Conservation (phyloP, 2,329 filamentous ascomycete genomes). For the Cadophora sp. region DNA sequence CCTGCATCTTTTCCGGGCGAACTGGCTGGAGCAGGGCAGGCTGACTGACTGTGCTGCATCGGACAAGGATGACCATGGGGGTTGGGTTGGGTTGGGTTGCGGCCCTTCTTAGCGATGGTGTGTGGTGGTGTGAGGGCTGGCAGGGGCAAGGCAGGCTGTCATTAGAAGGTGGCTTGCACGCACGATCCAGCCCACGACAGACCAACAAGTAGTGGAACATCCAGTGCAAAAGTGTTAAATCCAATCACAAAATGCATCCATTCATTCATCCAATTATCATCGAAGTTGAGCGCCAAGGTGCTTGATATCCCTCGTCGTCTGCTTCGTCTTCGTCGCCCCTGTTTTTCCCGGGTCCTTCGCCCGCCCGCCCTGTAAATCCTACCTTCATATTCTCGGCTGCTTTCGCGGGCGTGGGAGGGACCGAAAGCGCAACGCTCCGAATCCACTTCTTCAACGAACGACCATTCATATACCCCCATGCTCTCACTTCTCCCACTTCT, state of each 20-base stretch:
- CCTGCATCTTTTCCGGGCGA: neutral
- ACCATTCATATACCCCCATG: neutral
- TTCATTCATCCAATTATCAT: neutral
- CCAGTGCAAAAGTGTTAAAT: neutral
- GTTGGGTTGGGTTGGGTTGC: neutral
- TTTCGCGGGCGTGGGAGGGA: neutral
- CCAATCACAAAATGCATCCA: neutral
- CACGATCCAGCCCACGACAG: neutral
- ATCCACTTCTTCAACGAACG: neutral
- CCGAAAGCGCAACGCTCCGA: constrained; percentile 1
- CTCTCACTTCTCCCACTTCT: neutral
- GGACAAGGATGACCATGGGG: neutral
- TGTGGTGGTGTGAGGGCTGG: neutral
- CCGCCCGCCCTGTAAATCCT: neutral
- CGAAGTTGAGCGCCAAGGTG: neutral
- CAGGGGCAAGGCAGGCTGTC: neutral
- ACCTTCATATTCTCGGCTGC: neutral
- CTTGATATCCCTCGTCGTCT: neutral
- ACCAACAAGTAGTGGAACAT: neutral
- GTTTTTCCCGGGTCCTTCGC: neutral
- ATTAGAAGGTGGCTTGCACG: neutral
- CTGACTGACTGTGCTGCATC: neutral
- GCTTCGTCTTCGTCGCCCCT: neutral
- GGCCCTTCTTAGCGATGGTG: neutral
- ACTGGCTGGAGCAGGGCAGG: constrained; percentile 2